A percentile compares a stretch with the other conserved stretches of the same genome.
Evolutionary conservation across 768 basidiomycete genomes (phyloP).

Genomic region (Collybia nuda): DNA sequence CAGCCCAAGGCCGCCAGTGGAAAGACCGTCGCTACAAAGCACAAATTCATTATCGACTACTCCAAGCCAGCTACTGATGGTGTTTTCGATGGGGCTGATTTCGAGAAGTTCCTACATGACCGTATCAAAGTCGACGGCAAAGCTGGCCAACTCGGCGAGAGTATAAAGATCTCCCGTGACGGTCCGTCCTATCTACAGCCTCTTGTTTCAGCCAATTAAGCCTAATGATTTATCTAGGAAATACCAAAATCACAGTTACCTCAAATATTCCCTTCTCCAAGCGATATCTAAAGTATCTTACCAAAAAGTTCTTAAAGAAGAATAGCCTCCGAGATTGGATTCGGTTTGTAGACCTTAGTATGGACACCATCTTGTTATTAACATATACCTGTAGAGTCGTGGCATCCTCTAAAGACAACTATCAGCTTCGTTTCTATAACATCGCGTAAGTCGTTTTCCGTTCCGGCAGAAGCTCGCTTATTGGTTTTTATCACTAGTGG

Average conservation of each 20-base stretch:
- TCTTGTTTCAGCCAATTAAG: neutral
- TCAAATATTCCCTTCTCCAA: slow-evolving; percentile 93
- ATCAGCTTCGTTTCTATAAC: slow-evolving; percentile 95
- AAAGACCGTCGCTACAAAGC: slow-evolving; percentile 57
- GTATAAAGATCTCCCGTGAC: slow-evolving; percentile 83
- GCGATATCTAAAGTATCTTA: slow-evolving; percentile 97
- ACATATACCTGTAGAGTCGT: slow-evolving; percentile 62
- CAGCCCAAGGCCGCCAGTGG: slow-evolving; percentile 61
- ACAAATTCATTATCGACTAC: slow-evolving; percentile 86
- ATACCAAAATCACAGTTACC: slow-evolving; percentile 81
- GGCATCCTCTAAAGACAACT: slow-evolving; percentile 89
- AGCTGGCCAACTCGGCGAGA: slow-evolving; percentile 89
- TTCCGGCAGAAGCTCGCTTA: neutral
- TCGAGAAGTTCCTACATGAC: slow-evolving; percentile 89
- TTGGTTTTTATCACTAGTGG: slow-evolving; percentile 6
- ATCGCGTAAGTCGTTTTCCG: slow-evolving; percentile 58
- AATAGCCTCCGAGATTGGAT: slow-evolving; percentile 96
- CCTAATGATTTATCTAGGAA: slow-evolving; percentile 42
- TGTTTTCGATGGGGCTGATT: slow-evolving; percentile 60
- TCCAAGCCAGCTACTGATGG: slow-evolving; percentile 67
- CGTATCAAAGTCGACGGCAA: slow-evolving; percentile 93
- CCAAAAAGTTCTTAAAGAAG: slow-evolving; percentile 99
- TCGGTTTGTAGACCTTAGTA: slow-evolving; percentile 47
- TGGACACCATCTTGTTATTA: neutral
- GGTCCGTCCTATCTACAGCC: slow-evolving; percentile 42